Conservation (phyloP, 768 basidiomycete species). For the Mycena amicta region DNA sequence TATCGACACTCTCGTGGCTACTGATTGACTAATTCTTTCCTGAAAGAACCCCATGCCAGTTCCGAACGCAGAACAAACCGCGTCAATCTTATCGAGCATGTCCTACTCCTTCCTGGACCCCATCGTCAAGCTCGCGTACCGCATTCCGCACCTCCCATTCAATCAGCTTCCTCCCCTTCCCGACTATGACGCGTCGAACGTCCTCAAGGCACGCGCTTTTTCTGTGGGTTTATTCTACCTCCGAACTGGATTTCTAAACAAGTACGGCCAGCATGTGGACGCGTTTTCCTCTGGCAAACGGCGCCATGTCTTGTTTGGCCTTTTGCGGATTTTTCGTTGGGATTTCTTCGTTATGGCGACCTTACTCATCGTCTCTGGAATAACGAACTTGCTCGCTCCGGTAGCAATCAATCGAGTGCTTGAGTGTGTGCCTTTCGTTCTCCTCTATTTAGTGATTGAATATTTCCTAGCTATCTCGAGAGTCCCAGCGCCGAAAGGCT, state of each 20-base stretch:
- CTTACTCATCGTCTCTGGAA: slow-evolving; percentile 28
- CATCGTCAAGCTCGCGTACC: slow-evolving; percentile 45
- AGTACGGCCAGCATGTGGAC: slow-evolving; percentile 1
- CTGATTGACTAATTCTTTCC: not conserved
- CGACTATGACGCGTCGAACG: slow-evolving; percentile 49
- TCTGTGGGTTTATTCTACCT: slow-evolving; percentile 31
- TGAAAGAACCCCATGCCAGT: slow-evolving; percentile 31
- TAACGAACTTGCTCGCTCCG: slow-evolving; percentile 36
- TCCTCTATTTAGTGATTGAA: not conserved
- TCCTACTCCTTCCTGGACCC: slow-evolving; percentile 58
- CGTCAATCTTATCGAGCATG: slow-evolving; percentile 44
- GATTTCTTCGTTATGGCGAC: slow-evolving; percentile 26
- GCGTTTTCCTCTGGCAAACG: slow-evolving; percentile 3
- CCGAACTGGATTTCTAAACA: not conserved
- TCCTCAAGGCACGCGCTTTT: slow-evolving; percentile 31
- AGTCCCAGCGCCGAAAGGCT: slow-evolving; percentile 38
- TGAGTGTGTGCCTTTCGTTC: slow-evolving; percentile 24
- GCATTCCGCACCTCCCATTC: slow-evolving; percentile 45
- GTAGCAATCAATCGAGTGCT: slow-evolving; percentile 45
- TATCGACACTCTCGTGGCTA: not conserved
- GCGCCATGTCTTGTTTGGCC: slow-evolving; percentile 37
- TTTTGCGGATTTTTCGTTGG: slow-evolving; percentile 40
- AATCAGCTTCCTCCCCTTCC: slow-evolving; percentile 65
- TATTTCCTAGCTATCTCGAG: slow-evolving; percentile 44
- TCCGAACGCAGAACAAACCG: slow-evolving; percentile 50